phyloP scores from a whole-genome alignment of 177 flowering plant genomes.

The Vitis hybrid region DNA sequence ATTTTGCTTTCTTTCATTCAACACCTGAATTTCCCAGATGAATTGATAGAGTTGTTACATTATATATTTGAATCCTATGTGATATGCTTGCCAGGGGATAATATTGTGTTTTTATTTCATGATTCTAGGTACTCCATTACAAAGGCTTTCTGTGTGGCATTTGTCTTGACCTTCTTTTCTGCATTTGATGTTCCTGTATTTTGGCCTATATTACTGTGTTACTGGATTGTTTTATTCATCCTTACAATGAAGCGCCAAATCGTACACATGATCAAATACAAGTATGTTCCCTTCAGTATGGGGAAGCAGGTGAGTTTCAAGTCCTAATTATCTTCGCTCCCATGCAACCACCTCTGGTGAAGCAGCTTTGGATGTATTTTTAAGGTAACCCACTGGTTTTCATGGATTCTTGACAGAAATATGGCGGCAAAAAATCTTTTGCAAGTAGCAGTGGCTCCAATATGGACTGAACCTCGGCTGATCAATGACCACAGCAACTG shows the following conservation, averaged over 20 bases:
- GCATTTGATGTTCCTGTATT: conserved; percentile 69
- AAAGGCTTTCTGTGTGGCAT: conserved; percentile 57
- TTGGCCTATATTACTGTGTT: conserved; percentile 65
- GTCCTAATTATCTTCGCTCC: background rate
- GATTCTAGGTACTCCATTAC: conserved; percentile 65
- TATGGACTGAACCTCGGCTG: conserved; percentile 26
- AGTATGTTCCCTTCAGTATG: conserved; percentile 54
- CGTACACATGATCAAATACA: conserved; percentile 65
- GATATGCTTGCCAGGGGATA: background rate
- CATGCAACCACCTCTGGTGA: background rate
- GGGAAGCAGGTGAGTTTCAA: conserved; percentile 56
- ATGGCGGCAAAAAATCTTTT: conserved; percentile 37
- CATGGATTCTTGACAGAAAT: conserved; percentile 25
- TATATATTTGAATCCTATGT: background rate
- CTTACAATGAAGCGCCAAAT: conserved; percentile 77
- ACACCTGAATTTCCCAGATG: too few species aligned
- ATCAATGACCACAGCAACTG: background rate
- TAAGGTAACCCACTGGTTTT: conserved; percentile 3
- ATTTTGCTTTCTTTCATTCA: background rate
- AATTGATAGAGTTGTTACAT: background rate
- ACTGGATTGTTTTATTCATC: conserved; percentile 63
- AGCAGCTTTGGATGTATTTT: background rate
- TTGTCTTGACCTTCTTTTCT: conserved; percentile 69
- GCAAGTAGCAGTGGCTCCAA: conserved; percentile 28
- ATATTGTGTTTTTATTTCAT: conserved; percentile 5